Percentiles rank a stretch among this genome's conserved stretches.
Conservation (phyloP, 345 rosid species). For the Kandelia obovata region DNA sequence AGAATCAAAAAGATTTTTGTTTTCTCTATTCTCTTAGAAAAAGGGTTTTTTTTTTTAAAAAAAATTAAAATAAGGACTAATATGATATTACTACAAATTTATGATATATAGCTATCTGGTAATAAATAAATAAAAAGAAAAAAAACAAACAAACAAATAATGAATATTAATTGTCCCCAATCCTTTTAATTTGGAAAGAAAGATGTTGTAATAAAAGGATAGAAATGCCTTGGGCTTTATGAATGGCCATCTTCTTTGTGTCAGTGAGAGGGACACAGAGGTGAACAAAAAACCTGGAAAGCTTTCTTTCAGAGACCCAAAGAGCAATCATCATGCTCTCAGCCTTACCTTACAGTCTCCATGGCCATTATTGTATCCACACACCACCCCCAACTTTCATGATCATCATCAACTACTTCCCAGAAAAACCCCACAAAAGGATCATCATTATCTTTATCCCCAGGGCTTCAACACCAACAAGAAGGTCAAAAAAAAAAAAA, state of each 20-base stretch:
- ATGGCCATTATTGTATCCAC: conserved; percentile 34
- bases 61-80: no score
- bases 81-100: no score
- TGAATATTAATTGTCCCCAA: no score
- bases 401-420: conserved; percentile 6
- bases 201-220: no score
- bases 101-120: no score
- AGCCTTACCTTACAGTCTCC: conserved; percentile 10
- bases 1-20: no score
- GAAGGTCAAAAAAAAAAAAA: not conserved
- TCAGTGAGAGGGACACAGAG: not conserved
- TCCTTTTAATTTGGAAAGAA: no score
- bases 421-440: not conserved
- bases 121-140: no score
- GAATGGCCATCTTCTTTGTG: not conserved
- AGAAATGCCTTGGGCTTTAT: not conserved
- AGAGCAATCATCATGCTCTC: conserved; percentile 34
- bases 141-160: no score
- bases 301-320: conserved; percentile 23
- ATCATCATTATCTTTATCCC: conserved; percentile 9
- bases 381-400: conserved; percentile 3
- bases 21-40: no score
- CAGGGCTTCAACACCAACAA: not conserved
- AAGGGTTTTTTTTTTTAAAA: no score
- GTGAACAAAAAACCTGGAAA: conserved; percentile 2